phyloP scores from a whole-genome alignment of 2,329 filamentous ascomycete species.

The Onygenales sp. region DNA sequence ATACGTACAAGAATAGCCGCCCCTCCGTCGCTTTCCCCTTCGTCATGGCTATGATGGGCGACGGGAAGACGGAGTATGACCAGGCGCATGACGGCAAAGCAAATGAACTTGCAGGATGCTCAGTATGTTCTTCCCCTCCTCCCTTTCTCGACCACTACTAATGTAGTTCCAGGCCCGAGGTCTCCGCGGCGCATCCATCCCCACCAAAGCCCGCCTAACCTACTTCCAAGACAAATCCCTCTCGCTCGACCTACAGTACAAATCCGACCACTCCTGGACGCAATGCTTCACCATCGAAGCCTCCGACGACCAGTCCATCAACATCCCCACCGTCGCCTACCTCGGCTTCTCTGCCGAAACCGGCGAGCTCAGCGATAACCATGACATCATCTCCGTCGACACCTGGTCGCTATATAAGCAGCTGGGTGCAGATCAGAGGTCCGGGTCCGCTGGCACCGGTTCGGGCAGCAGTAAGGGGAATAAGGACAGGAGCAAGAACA shows the following conservation, averaged over 20 bases:
- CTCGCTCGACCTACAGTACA: constrained; percentile 89
- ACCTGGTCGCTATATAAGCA: constrained; percentile 82
- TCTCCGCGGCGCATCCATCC: constrained; percentile 66
- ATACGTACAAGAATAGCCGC: constrained; percentile 99
- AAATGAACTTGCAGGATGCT: constrained; percentile 89
- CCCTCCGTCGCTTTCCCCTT: constrained; percentile 94
- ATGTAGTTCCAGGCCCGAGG: constrained; percentile 55
- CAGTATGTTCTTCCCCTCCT: constrained; percentile 39
- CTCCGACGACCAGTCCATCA: constrained; percentile 55
- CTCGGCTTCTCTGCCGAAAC: constrained; percentile 65
- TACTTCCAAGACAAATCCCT: constrained; percentile 96
- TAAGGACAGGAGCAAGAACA: constrained; percentile 16
- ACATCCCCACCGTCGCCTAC: constrained; percentile 65
- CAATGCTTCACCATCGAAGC: constrained; percentile 68
- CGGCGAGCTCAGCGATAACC: constrained; percentile 92
- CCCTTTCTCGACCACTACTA: neutral
- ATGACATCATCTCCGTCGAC: constrained; percentile 83
- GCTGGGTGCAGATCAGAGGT: constrained; percentile 18
- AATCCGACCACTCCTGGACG: constrained; percentile 77
- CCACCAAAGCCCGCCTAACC: constrained; percentile 79
- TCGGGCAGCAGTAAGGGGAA: constrained; percentile 18
- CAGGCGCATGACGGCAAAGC: constrained; percentile 90
- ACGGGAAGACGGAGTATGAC: constrained; percentile 82
- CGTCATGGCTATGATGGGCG: constrained; percentile 96
- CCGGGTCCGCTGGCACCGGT: constrained; percentile 15